These are phyloP conservation scores for Colletotrichum sp. DNA, from an alignment of 2,329 filamentous ascomycete species.

Conservation along the genomic window DNA sequence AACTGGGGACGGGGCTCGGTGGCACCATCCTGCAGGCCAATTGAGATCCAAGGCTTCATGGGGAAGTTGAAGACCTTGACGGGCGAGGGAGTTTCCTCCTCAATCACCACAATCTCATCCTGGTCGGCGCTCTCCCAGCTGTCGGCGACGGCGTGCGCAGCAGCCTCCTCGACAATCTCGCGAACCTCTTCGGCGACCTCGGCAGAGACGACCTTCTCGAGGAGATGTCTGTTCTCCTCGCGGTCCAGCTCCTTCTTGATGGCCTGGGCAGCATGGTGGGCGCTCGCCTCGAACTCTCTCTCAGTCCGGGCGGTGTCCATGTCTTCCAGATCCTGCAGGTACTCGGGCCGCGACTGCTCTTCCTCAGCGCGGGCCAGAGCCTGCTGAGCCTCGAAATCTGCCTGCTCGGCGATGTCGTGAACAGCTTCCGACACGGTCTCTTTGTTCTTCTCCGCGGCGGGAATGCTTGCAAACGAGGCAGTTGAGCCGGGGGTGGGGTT, in stretches of 20 bases:
- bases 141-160: slow-evolving; percentile 71
- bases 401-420: slow-evolving; percentile 63
- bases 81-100: slow-evolving; percentile 68
- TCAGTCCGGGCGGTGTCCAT: slow-evolving; percentile 57
- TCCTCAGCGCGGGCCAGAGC: slow-evolving; percentile 66
- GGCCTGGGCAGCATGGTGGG: slow-evolving; percentile 48
- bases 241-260: slow-evolving; percentile 62
- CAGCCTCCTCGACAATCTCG: slow-evolving; percentile 59
- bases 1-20: slow-evolving; percentile 66
- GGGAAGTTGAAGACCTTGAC: slow-evolving; percentile 94
- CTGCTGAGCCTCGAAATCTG: slow-evolving; percentile 63
- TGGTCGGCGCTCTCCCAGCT: slow-evolving; percentile 91
- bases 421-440: slow-evolving; percentile 77
- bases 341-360: slow-evolving; percentile 64
- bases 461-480: slow-evolving; percentile 16
- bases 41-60: slow-evolving; percentile 94
- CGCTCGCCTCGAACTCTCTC: slow-evolving; percentile 57
- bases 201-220: slow-evolving; percentile 58
- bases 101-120: slow-evolving; percentile 67
- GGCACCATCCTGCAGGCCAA: slow-evolving; percentile 70
- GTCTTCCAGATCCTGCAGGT: slow-evolving; percentile 54
- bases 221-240: slow-evolving; percentile 53
- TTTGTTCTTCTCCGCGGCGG: slow-evolving; percentile 39
- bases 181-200: slow-evolving; percentile 55
- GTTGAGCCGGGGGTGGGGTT: slow-evolving; percentile 23